Conservation (phyloP, 1,284 basidiomycete species). For the Ustanciosporium gigantosporum region DNA sequence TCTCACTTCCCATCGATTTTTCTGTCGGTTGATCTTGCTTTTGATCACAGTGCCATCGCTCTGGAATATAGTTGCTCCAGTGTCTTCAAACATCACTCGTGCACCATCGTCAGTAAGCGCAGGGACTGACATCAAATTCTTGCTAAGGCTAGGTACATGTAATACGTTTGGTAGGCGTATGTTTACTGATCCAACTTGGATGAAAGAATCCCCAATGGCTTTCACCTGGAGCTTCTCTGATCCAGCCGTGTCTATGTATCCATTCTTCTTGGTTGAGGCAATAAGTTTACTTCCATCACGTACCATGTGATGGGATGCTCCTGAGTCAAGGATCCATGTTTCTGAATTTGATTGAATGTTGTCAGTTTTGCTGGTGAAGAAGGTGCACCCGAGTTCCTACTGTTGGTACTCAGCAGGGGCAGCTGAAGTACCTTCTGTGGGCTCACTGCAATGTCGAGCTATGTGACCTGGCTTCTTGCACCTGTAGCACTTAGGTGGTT, state of each 20-base stretch:
- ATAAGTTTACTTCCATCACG: neutral
- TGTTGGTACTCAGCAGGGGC: too few relatives aligned
- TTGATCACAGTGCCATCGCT: neutral
- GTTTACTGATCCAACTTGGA: neutral
- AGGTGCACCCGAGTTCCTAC: too few relatives aligned
- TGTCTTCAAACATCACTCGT: neutral
- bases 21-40: neutral
- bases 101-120: neutral
- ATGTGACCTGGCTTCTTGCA: too few relatives aligned
- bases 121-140: neutral
- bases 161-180: neutral
- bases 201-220: neutral
- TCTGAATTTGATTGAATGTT: too few relatives aligned
- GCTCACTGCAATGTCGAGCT: too few relatives aligned
- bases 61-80: neutral
- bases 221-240: neutral
- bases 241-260: neutral
- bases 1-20: neutral
- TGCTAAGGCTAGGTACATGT: neutral
- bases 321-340: neutral
- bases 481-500: too few relatives aligned
- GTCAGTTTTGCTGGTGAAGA: too few relatives aligned
- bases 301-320: neutral
- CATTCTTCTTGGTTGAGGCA: neutral
- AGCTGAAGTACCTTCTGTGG: too few relatives aligned